Base-by-base conservation (phyloP, 345 rosid species). In the Ailanthus altissimus region DNA sequence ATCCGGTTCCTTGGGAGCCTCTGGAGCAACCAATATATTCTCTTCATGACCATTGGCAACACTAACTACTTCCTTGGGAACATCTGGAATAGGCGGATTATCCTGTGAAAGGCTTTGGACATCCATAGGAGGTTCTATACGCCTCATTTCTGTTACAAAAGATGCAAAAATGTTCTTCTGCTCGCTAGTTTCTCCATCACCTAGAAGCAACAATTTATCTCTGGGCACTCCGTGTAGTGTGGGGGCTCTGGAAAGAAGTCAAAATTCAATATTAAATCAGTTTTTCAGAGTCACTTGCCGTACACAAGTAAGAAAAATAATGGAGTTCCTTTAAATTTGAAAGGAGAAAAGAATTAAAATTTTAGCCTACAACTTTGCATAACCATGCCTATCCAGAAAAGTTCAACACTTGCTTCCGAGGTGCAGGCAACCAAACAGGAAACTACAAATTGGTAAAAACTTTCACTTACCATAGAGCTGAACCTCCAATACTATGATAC, bases 161-260 rank as follows among this genome's bases (percentile, higher is more conserved):
- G 88, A 77, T 38, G 82, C 84, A 82, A 85, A 93, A 51, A 84
- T 75, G 79, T 80, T 86, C 51, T 77, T 85, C 68, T 84, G 90
- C 50, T 94, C 97, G 73, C 82, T 81, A 72, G 90, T 82, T 81
- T 90, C 97, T 70, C 84, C 83, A 86, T 87, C 89, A 72, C 86
- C 88, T 45, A 86, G 72, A 76, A 80, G 83, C 67, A 80, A 79
- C 53, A 82, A 66, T 84, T 86, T 93, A 60, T 93, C 97, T 71
- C 87, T 87, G 38, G 98, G 97, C 70, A 89, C 90, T 80, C 98
- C 99, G 74, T 89, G 87, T 54, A 96, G 89, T 3, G 98, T 93
- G 16, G 98, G 94, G 50, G 87, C 73, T 84, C 99, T 93, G 91
- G 79, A 84, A 90, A 81, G 66, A 72, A 80, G 16, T 49, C 28